Conservation (phyloP, 805 yeast species). For the Wickerhamiella cacticola region DNA sequence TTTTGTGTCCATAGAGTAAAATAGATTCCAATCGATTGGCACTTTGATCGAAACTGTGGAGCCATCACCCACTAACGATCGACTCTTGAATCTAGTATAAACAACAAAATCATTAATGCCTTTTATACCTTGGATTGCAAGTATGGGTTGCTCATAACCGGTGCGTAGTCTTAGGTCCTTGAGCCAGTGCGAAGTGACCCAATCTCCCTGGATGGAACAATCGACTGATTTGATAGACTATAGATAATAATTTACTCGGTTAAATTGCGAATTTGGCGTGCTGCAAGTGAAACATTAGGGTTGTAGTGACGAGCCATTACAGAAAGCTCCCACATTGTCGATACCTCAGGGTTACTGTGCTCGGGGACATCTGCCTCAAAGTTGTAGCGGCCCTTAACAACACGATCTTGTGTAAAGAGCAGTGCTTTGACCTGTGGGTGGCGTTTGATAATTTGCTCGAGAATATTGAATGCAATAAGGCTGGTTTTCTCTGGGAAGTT, state of each 20-base stretch:
- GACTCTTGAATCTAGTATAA: too few relatives aligned
- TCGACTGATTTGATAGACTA: too few relatives aligned
- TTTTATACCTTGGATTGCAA: too few relatives aligned
- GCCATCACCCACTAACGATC: too few relatives aligned
- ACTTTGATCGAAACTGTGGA: too few relatives aligned
- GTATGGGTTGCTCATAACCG: too few relatives aligned
- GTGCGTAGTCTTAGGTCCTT: too few relatives aligned
- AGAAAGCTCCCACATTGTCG: slow-evolving; percentile 81
- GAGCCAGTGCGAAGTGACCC: too few relatives aligned
- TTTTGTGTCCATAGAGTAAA: too few relatives aligned
- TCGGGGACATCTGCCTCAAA: slow-evolving; percentile 55
- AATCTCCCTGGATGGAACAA: too few relatives aligned
- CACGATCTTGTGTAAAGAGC: slow-evolving; percentile 78
- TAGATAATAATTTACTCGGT: slow-evolving; percentile 8
- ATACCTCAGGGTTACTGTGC: slow-evolving; percentile 74
- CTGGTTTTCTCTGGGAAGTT: slow-evolving; percentile 84
- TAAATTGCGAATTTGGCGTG: slow-evolving; percentile 8
- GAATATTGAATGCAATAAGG: slow-evolving; percentile 61
- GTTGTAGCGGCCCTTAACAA: slow-evolving; percentile 66
- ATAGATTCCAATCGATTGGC: too few relatives aligned
- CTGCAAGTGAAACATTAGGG: slow-evolving; percentile 43
- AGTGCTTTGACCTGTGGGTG: slow-evolving; percentile 63
- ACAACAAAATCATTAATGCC: too few relatives aligned
- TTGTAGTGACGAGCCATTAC: slow-evolving; percentile 72
- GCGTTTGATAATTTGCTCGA: slow-evolving; percentile 61